phyloP scores from a whole-genome alignment of 306 rosid species.

The Quercus suber region DNA sequence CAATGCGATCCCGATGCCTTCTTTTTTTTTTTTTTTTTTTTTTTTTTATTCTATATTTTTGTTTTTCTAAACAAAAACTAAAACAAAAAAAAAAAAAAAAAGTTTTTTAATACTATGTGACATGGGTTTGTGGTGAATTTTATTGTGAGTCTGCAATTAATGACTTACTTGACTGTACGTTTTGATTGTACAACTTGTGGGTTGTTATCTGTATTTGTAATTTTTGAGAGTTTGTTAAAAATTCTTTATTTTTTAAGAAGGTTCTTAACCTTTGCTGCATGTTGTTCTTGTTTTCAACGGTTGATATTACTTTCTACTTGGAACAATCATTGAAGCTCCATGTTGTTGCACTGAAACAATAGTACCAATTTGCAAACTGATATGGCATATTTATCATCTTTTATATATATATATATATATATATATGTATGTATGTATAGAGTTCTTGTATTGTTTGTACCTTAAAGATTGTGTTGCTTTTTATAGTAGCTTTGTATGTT shows the following conservation, averaged over 20 bases:
- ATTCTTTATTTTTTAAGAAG: background rate
- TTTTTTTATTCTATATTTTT: background rate
- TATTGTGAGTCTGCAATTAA: background rate
- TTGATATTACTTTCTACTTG: background rate
- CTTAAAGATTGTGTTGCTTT: too few species aligned
- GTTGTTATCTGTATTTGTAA: background rate
- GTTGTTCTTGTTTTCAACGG: background rate
- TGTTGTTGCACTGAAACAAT: too few species aligned
- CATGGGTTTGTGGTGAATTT: background rate
- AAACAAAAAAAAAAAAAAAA: too few species aligned
- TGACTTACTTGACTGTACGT: background rate
- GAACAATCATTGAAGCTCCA: too few species aligned
- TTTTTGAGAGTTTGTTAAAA: too few species aligned
- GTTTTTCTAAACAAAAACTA: too few species aligned
- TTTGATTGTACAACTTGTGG: background rate
- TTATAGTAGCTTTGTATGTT: too few species aligned
- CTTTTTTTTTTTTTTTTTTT: background rate
- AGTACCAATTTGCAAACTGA: too few species aligned
- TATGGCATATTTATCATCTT: too few species aligned
- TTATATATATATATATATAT: too few species aligned
- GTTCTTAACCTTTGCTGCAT: background rate
- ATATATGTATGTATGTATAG: too few species aligned
- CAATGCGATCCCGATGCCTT: slow-evolving; percentile 95
- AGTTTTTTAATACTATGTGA: background rate
- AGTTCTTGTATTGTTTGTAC: too few species aligned